These are phyloP conservation scores for Xerocomus cyaneibrunnescens DNA, from an alignment of 1,284 basidiomycete species.

Conservation along the genomic window DNA sequence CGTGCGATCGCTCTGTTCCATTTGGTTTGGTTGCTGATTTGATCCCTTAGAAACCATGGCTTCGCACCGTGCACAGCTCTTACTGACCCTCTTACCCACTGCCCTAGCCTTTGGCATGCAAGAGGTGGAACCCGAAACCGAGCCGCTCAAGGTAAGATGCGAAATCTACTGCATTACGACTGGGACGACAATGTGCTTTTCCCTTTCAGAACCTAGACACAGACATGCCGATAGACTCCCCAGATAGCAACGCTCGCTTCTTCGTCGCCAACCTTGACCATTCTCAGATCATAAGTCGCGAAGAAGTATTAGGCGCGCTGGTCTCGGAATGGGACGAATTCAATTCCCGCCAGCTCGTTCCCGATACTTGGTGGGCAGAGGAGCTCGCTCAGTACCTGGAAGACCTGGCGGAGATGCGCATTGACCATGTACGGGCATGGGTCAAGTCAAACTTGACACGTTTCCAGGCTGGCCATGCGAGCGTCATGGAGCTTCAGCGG, in stretches of 20 bases:
- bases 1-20: constrained; percentile 38
- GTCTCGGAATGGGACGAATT: constrained; percentile 36
- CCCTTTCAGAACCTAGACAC: constrained; percentile 50
- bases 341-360: constrained; percentile 32
- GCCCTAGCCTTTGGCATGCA: constrained; percentile 48
- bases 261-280: constrained; percentile 33
- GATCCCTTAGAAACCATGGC: constrained; percentile 50
- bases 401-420: constrained; percentile 40
- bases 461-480: constrained; percentile 45
- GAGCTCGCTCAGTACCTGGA: constrained; percentile 41
- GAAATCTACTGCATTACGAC: neutral
- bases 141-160: constrained; percentile 47
- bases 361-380: constrained; percentile 45
- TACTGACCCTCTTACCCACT: constrained; percentile 41
- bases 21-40: neutral
- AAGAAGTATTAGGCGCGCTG: constrained; percentile 32
- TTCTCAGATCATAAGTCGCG: constrained; percentile 20
- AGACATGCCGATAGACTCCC: constrained; percentile 37
- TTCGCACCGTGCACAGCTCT: constrained; percentile 48
- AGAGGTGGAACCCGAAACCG: constrained; percentile 44
- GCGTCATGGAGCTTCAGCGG: constrained; percentile 47
- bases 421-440: constrained; percentile 50
- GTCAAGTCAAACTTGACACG: constrained; percentile 46
- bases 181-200: neutral
- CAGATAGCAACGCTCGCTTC: constrained; percentile 40